Conservation (phyloP, 1,284 basidiomycete species). For the Papiliotrema terrestris region DNA sequence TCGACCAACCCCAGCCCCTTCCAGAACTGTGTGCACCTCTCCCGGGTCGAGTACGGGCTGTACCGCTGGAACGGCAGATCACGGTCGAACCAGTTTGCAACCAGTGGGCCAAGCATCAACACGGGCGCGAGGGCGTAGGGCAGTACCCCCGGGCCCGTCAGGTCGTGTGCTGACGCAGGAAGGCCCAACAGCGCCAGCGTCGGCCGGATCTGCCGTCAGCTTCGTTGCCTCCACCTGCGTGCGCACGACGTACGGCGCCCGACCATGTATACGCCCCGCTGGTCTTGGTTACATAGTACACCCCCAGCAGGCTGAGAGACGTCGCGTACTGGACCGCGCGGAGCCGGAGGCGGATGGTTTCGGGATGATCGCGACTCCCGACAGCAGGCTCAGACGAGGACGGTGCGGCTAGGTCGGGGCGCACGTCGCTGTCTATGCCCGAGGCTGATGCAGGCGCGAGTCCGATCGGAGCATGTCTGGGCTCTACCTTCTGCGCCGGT, state of each 20-base stretch:
- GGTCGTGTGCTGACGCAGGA: slow-evolving; percentile 24
- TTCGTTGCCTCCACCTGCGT: slow-evolving; percentile 6
- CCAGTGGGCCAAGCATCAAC: slow-evolving; percentile 82
- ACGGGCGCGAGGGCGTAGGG: slow-evolving; percentile 69
- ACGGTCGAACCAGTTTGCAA: slow-evolving; percentile 58
- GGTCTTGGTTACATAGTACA: slow-evolving; percentile 28
- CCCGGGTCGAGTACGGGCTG: background rate
- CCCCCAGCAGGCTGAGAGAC: slow-evolving; percentile 25
- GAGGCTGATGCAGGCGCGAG: slow-evolving; percentile 15
- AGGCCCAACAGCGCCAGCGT: slow-evolving; percentile 36
- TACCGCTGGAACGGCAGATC: slow-evolving; percentile 61
- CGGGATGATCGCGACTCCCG: slow-evolving; percentile 46
- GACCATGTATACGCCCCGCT: slow-evolving; percentile 8
- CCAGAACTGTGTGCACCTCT: slow-evolving; percentile 11
- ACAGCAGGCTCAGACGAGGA: slow-evolving; percentile 11
- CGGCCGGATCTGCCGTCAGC: slow-evolving; percentile 14
- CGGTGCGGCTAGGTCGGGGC: background rate
- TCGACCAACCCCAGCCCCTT: slow-evolving; percentile 30
- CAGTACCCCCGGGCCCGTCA: slow-evolving; percentile 25
- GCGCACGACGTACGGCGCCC: slow-evolving; percentile 8
- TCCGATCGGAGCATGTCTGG: background rate
- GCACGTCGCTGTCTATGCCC: slow-evolving; percentile 3
- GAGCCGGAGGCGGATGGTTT: slow-evolving; percentile 43
- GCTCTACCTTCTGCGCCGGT: background rate
- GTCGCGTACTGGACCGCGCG: slow-evolving; percentile 42